Conservation (phyloP, 2,329 filamentous ascomycete genomes). For the Talaromyces albobiverticillius region DNA sequence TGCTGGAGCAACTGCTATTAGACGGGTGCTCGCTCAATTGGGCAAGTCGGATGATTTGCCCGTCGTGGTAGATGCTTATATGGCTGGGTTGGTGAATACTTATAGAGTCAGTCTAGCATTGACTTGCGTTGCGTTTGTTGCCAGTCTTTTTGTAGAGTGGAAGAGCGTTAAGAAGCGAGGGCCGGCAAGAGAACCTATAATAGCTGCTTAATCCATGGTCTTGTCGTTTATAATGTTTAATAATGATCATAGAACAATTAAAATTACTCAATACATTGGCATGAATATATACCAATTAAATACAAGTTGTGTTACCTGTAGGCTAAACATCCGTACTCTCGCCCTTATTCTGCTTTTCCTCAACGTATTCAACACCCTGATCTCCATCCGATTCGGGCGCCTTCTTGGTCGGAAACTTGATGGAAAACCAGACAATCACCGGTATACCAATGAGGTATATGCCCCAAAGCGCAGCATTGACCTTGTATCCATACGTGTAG, state of each 20-base stretch:
- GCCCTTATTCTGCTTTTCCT: background rate
- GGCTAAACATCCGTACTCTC: background rate
- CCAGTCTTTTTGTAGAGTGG: conserved; percentile 8
- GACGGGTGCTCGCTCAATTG: background rate
- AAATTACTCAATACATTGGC: too few species aligned
- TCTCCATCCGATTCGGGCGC: background rate
- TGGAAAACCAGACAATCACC: conserved; percentile 15
- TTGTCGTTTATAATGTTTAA: too few species aligned
- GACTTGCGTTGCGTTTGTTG: conserved; percentile 4
- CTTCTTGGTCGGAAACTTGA: conserved; percentile 5
- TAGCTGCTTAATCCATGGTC: background rate
- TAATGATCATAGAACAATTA: too few species aligned
- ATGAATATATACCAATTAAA: background rate
- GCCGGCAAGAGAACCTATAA: background rate
- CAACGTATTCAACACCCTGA: background rate
- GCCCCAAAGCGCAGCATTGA: conserved; percentile 15
- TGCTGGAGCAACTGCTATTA: conserved; percentile 10
- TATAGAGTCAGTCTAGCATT: conserved; percentile 1
- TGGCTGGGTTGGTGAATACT: background rate
- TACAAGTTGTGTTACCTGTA: too few species aligned
- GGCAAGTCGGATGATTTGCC: conserved; percentile 3
- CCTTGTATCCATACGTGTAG: conserved; percentile 15
- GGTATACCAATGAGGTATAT: conserved; percentile 15
- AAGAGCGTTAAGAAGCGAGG: conserved; percentile 7
- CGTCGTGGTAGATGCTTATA: conserved; percentile 8